Conservation (phyloP, 2,329 filamentous ascomycete genomes). For the Fusarium sp. region DNA sequence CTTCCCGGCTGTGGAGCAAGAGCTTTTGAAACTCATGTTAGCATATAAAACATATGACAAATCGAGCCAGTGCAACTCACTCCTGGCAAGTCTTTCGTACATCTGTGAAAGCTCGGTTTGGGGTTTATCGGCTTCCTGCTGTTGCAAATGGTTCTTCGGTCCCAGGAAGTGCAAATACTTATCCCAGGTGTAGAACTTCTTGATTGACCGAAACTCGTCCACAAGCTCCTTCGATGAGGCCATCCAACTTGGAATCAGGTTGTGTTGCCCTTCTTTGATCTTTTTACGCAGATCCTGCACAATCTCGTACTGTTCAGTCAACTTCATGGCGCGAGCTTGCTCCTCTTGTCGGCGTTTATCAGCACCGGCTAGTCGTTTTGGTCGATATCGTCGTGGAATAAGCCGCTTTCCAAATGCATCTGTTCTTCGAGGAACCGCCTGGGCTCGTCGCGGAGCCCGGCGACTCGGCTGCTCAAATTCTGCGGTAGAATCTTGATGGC, state of each 20-base stretch:
- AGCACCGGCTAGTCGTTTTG: conserved; percentile 59
- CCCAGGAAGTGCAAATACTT: conserved; percentile 71
- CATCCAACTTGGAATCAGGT: conserved; percentile 67
- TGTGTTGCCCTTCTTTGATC: conserved; percentile 56
- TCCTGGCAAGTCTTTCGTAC: conserved; percentile 66
- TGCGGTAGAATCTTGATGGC: conserved; percentile 1
- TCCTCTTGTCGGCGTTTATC: conserved; percentile 60
- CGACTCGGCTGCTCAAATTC: conserved; percentile 5
- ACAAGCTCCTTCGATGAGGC: conserved; percentile 68
- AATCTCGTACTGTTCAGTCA: conserved; percentile 57
- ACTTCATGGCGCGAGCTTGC: conserved; percentile 54
- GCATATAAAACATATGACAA: not conserved
- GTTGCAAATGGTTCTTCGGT: conserved; percentile 41
- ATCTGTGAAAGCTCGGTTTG: conserved; percentile 63
- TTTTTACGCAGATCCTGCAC: conserved; percentile 57
- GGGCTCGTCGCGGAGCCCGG: conserved; percentile 26
- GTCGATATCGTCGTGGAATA: conserved; percentile 57
- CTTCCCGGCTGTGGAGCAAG: conserved; percentile 49
- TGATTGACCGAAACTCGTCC: conserved; percentile 72
- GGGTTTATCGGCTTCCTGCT: conserved; percentile 45
- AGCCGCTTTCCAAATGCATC: conserved; percentile 38
- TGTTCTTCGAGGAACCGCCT: conserved; percentile 17
- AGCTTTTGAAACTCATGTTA: conserved; percentile 44
- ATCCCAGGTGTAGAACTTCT: conserved; percentile 74
- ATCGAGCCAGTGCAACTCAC: conserved; percentile 52